phyloP scores from a whole-genome alignment of 1,284 basidiomycete genomes.

The Ceratobasidium sp. region DNA sequence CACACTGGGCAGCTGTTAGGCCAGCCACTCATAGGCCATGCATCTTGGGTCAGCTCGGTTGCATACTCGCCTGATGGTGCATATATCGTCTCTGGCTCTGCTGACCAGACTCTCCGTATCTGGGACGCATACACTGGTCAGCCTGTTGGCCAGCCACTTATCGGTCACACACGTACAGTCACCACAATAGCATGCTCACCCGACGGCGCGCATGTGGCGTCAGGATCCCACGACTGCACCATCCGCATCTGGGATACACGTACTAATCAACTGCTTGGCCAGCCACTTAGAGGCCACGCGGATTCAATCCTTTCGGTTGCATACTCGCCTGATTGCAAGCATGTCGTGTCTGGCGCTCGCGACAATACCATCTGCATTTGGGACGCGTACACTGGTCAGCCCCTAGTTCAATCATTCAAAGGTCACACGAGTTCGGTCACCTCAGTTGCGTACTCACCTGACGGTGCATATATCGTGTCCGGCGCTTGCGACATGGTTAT shows the following conservation, averaged over 20 bases:
- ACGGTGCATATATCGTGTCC: background rate
- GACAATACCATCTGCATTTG: background rate
- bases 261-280: background rate
- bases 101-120: background rate
- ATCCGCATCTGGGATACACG: no score
- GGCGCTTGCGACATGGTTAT: background rate
- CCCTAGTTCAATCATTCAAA: background rate
- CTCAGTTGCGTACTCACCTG: background rate
- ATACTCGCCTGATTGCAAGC: background rate
- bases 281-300: background rate
- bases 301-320: background rate
- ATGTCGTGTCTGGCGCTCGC: background rate
- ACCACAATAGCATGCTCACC: background rate
- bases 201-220: conserved; percentile 3
- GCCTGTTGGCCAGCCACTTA: background rate
- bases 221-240: background rate
- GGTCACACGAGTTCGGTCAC: background rate
- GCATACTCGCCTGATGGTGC: background rate
- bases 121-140: background rate
- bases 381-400: no score
- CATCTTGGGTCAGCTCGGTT: background rate
- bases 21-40: no score
- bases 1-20: background rate
- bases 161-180: background rate
- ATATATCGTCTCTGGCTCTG: background rate